Conservation (phyloP, 1,284 basidiomycete species). For the Ganoderma sp. region DNA sequence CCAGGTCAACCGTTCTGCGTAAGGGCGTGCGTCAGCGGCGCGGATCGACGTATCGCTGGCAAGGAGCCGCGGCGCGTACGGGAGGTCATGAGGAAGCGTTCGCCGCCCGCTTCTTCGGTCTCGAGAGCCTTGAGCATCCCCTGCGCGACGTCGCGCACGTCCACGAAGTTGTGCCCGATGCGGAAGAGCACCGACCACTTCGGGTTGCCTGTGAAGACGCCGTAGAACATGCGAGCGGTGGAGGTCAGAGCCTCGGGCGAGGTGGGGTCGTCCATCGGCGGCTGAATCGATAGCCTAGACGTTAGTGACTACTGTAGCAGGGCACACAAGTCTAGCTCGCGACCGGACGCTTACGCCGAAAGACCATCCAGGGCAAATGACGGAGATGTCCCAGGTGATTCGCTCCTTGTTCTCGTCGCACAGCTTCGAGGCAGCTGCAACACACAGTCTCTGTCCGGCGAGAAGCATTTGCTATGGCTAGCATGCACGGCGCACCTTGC, state of each 20-base stretch:
- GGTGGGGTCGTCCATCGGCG: constrained; percentile 22
- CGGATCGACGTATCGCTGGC: too few species aligned
- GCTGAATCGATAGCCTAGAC: too few species aligned
- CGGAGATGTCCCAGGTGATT: constrained; percentile 32
- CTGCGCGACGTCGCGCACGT: constrained; percentile 64
- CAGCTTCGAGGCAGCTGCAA: constrained; percentile 35
- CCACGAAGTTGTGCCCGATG: constrained; percentile 47
- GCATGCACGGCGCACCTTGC: constrained; percentile 24
- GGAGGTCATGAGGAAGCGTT: constrained; percentile 53
- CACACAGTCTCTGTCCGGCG: not conserved
- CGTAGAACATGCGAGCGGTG: constrained; percentile 14
- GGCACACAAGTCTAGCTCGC: too few species aligned
- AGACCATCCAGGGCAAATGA: constrained; percentile 30
- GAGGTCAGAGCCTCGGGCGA: constrained; percentile 23
- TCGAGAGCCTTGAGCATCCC: constrained; percentile 56
- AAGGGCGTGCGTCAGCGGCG: not conserved
- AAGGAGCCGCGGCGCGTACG: constrained; percentile 28
- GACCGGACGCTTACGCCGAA: constrained; percentile 12
- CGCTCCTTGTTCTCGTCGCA: constrained; percentile 30
- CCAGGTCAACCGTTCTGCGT: constrained; percentile 17
- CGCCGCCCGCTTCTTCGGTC: constrained; percentile 52
- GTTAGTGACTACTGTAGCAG: too few species aligned
- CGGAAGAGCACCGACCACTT: constrained; percentile 41
- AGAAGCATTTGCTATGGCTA: not conserved
- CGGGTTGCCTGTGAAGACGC: constrained; percentile 13